phyloP scores from a whole-genome alignment of 257 asterid species.

The Forsythia suspensa region DNA sequence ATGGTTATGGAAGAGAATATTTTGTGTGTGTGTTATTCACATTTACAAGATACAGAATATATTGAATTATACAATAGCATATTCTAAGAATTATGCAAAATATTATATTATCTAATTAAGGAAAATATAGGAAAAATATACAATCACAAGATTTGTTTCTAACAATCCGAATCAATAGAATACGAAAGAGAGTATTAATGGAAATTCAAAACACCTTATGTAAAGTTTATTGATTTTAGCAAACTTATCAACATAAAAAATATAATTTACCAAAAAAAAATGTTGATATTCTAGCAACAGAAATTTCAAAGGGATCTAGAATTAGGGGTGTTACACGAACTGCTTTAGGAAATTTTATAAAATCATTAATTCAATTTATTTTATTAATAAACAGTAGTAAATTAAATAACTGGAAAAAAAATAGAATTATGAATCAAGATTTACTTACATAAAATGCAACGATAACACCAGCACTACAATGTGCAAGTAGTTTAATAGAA shows the following conservation, averaged over 20 bases:
- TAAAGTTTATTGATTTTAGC: not conserved
- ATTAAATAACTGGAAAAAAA: not conserved
- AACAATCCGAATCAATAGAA: no score
- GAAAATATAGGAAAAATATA: no score
- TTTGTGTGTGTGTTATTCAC: no score
- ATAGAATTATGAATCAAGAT: not conserved
- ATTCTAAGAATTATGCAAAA: no score
- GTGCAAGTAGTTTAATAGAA: slow-evolving; percentile 83
- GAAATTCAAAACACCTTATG: not conserved
- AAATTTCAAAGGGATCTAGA: not conserved
- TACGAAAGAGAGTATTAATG: no score
- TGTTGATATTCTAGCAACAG: not conserved
- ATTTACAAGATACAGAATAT: no score
- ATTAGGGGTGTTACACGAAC: not conserved
- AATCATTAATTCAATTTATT: not conserved
- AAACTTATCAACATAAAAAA: not conserved
- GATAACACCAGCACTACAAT: slow-evolving; percentile 90
- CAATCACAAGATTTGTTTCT: no score
- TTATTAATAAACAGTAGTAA: not conserved
- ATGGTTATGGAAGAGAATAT: no score
- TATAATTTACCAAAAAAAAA: not conserved
- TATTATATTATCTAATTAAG: no score
- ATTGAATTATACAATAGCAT: no score
- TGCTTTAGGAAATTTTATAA: no score
- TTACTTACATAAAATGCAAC: slow-evolving; percentile 91